Conservation (phyloP, 345 rosid genomes). For the Boechera retrofracta region DNA sequence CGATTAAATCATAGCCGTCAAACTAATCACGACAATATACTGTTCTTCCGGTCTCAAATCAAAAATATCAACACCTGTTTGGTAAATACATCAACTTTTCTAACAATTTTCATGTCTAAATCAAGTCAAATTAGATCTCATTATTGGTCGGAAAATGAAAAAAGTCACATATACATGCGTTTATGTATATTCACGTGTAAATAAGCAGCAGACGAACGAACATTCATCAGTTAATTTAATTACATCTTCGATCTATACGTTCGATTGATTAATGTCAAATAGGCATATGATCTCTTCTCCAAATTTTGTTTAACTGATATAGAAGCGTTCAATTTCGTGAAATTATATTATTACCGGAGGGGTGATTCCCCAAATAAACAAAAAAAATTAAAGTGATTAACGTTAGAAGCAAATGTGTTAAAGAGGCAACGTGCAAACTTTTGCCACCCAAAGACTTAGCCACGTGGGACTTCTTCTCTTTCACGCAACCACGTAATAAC, state of each 20-base stretch:
- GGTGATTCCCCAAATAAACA: neutral
- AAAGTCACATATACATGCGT: neutral
- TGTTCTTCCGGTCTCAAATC: conserved; percentile 11
- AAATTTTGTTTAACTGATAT: neutral
- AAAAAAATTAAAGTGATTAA: neutral
- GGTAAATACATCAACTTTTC: conserved; percentile 20
- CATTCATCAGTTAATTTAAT: neutral
- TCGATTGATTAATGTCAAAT: neutral
- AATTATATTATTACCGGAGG: neutral
- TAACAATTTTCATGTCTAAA: conserved; percentile 9
- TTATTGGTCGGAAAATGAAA: conserved; percentile 1
- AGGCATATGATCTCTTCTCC: neutral
- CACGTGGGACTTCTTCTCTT: conserved; percentile 23
- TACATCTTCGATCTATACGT: neutral
- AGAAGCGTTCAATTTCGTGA: neutral
- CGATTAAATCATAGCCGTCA: conserved; percentile 4
- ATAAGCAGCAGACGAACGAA: neutral
- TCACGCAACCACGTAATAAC: conserved; percentile 19
- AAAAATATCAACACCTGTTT: conserved; percentile 19
- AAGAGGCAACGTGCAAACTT: conserved; percentile 25
- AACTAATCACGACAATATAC: conserved; percentile 26
- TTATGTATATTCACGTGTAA: neutral
- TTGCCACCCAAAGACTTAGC: neutral
- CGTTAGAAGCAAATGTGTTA: conserved; percentile 23
- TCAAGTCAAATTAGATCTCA: conserved; percentile 22